A percentile compares a stretch with the other conserved stretches of the same genome.
Conservation (phyloP, 139 green algal genomes). For the Tetraselmis chui region DNA sequence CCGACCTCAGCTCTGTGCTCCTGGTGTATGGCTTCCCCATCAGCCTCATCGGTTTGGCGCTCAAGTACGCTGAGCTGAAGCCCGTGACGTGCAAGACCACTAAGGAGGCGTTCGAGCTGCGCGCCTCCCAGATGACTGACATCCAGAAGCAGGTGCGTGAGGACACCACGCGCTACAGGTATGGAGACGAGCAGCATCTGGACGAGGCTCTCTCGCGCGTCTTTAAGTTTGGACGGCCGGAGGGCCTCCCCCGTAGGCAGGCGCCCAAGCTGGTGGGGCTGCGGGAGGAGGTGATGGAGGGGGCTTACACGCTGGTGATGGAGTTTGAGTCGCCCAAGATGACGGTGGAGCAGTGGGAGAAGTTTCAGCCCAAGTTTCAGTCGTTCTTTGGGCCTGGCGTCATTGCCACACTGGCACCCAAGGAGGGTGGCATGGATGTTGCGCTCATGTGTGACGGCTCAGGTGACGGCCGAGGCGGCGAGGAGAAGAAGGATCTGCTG, state of each 20-base stretch:
- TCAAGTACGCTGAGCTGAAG: slow-evolving; percentile 71
- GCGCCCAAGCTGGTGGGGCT: slow-evolving; percentile 69
- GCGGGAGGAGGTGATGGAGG: slow-evolving; percentile 69
- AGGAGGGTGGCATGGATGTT: slow-evolving; percentile 59
- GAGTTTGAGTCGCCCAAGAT: slow-evolving; percentile 66
- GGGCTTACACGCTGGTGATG: slow-evolving; percentile 71
- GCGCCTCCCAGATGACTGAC: slow-evolving; percentile 79
- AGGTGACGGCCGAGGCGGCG: slow-evolving; percentile 51
- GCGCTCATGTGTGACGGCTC: slow-evolving; percentile 64
- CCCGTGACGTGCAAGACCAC: slow-evolving; percentile 66
- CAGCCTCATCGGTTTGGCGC: slow-evolving; percentile 85
- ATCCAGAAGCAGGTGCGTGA: slow-evolving; percentile 92
- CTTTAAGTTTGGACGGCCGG: slow-evolving; percentile 67
- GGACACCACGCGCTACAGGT: slow-evolving; percentile 67
- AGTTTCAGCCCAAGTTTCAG: slow-evolving; percentile 72
- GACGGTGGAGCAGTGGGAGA: slow-evolving; percentile 52
- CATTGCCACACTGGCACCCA: slow-evolving; percentile 31
- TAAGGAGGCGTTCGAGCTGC: slow-evolving; percentile 57
- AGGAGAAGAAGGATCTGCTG: slow-evolving; percentile 78
- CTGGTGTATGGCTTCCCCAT: slow-evolving; percentile 98
- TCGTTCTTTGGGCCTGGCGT: slow-evolving; percentile 92
- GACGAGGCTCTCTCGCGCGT: slow-evolving; percentile 91
- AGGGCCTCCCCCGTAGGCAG: slow-evolving; percentile 59
- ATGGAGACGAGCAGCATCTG: slow-evolving; percentile 98
- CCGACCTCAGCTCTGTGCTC: slow-evolving; percentile 75